phyloP scores from a whole-genome alignment of 2,329 filamentous ascomycete genomes.

The Emergomyces orientalis region DNA sequence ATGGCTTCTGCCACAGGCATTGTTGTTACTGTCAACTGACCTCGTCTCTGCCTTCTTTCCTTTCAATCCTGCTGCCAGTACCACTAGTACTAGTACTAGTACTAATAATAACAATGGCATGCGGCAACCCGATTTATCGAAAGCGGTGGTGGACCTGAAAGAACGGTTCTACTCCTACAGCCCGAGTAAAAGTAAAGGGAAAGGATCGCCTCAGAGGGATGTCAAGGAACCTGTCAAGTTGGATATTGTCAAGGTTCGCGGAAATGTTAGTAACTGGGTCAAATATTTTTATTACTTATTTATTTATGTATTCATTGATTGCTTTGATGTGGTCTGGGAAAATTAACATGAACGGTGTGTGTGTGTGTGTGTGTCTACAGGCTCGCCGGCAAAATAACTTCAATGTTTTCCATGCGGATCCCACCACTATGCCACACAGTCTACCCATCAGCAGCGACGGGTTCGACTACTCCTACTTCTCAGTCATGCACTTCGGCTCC shows the following conservation, averaged over 20 bases:
- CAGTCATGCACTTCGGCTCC: constrained; percentile 42
- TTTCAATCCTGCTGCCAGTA: neutral
- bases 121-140: neutral
- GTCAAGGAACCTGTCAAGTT: constrained; percentile 24
- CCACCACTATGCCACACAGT: constrained; percentile 37
- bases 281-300: neutral
- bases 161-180: constrained; percentile 15
- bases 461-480: constrained; percentile 47
- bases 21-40: constrained; percentile 10
- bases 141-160: neutral
- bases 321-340: neutral
- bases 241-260: constrained; percentile 31
- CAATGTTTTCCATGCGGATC: constrained; percentile 34
- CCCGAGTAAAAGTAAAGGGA: constrained; percentile 12
- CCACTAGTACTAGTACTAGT: neutral
- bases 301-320: neutral
- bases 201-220: constrained; percentile 14
- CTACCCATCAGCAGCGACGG: constrained; percentile 47
- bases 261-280: constrained; percentile 13
- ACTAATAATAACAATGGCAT: neutral
- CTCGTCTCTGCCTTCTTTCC: constrained; percentile 11
- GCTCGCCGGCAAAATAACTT: constrained; percentile 42
- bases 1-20: constrained; percentile 23
- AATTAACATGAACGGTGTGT: constrained; percentile 6
- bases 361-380: constrained; percentile 17